Percentiles rank a stretch among this genome's conserved stretches.
Conservation (phyloP, 371 early-diverging fungal genomes). For the Mortierella sp. region DNA sequence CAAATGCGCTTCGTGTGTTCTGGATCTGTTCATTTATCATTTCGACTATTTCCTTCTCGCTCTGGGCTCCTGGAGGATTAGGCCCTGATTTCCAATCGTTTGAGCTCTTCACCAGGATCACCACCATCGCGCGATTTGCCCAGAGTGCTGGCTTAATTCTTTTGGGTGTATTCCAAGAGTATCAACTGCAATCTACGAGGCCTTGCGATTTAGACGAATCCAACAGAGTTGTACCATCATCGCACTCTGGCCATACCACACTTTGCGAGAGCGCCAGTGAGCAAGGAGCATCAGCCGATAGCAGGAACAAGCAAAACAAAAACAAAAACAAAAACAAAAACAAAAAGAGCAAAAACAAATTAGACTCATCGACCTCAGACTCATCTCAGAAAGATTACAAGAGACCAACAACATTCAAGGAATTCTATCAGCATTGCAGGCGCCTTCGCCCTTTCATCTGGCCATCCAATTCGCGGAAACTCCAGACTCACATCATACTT, state of each 20-base stretch:
- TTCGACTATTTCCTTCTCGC: conserved; percentile 30
- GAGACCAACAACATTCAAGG: conserved; percentile 57
- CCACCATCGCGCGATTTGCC: conserved; percentile 25
- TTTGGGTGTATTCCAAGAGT: conserved; percentile 24
- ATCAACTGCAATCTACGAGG: neutral
- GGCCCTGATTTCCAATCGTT: neutral
- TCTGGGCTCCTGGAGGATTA: conserved; percentile 19
- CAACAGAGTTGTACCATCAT: conserved; percentile 11
- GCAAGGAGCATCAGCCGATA: neutral
- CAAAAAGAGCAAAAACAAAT: conserved; percentile 18
- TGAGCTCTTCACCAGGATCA: neutral
- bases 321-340: conserved; percentile 15
- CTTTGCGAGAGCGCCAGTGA: conserved; percentile 12
- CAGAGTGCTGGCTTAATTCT: conserved; percentile 18
- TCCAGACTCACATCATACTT: conserved; percentile 78
- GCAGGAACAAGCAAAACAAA: conserved; percentile 11
- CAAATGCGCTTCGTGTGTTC: conserved; percentile 26
- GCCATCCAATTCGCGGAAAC: conserved; percentile 75
- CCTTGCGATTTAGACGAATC: neutral
- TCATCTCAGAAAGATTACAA: conserved; percentile 50
- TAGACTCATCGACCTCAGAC: neutral
- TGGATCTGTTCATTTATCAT: conserved; percentile 39
- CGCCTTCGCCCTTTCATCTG: conserved; percentile 87
- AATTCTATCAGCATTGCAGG: conserved; percentile 68
- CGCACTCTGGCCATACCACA: conserved; percentile 24